These are phyloP conservation scores for Aegilops longissima DNA, from an alignment of 176 grass and related monocot genomes.

Conservation along the genomic window DNA sequence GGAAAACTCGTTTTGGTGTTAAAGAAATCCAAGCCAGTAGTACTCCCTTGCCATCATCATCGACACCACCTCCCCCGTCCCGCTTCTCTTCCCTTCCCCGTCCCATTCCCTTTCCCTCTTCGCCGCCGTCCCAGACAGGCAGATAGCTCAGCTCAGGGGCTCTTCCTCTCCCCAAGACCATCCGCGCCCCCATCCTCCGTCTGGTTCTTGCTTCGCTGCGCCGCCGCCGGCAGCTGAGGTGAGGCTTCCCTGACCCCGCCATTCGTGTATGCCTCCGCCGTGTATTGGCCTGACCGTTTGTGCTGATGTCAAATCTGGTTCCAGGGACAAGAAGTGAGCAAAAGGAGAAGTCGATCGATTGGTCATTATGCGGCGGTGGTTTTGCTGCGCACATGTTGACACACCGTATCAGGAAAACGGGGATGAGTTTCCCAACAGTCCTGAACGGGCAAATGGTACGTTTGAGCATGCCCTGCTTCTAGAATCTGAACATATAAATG, in stretches of 20 bases:
- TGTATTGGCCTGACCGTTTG: not conserved
- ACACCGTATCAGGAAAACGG: slow-evolving; percentile 40
- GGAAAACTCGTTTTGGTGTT: not conserved
- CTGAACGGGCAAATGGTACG: slow-evolving; percentile 48
- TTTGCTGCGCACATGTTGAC: slow-evolving; percentile 67
- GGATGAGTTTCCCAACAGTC: slow-evolving; percentile 43
- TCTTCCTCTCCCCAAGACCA: not conserved
- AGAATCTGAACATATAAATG: not conserved
- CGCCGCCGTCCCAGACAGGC: not conserved
- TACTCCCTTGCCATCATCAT: not conserved
- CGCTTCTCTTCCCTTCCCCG: not conserved
- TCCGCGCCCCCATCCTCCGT: not conserved
- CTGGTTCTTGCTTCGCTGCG: not conserved
- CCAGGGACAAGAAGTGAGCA: not conserved
- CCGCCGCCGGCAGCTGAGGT: slow-evolving; percentile 2
- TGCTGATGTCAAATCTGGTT: not conserved
- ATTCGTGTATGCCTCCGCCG: not conserved
- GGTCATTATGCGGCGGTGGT: slow-evolving; percentile 59
- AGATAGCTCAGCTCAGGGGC: not conserved
- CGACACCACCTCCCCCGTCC: not conserved
- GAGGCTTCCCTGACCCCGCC: not conserved
- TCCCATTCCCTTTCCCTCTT: not conserved
- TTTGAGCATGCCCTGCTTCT: not conserved
- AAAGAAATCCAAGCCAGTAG: not conserved
- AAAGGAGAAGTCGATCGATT: not conserved